A percentile compares a stretch with the other conserved stretches of the same genome.
These are phyloP conservation scores for Penicillium salamii DNA, from an alignment of 495 filamentous ascomycete genomes.

Conservation along the genomic window DNA sequence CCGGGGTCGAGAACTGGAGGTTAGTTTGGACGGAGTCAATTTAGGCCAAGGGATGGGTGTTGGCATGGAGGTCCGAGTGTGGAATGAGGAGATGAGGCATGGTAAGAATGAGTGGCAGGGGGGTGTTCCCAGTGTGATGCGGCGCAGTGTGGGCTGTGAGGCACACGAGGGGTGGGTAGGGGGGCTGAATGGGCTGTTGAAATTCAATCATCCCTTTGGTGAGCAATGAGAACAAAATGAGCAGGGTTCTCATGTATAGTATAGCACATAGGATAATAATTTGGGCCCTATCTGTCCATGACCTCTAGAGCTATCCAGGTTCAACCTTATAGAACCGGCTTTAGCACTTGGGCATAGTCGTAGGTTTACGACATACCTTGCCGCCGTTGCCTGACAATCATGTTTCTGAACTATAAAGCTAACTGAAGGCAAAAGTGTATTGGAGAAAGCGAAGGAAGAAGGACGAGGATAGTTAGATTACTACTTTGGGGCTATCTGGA, in stretches of 20 bases:
- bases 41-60: conserved; percentile 64
- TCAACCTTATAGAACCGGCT: no score
- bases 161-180: conserved; percentile 92
- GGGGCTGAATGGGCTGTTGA: conserved; percentile 87
- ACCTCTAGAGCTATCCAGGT: no score
- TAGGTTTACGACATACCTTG: no score
- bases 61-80: conserved; percentile 85
- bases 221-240: conserved; percentile 51
- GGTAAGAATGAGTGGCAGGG: conserved; percentile 62
- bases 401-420: no score
- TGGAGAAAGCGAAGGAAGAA: no score
- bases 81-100: conserved; percentile 71
- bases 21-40: conserved; percentile 83
- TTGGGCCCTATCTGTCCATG: no score
- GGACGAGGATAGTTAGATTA: no score
- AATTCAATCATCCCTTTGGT: conserved; percentile 98
- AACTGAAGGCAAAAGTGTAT: no score
- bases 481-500: no score
- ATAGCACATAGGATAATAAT: background rate
- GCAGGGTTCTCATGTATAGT: background rate
- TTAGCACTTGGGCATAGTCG: no score
- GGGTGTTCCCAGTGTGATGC: conserved; percentile 58
- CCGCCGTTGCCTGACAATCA: no score
- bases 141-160: conserved; percentile 51
- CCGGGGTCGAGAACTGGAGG: conserved; percentile 77